phyloP scores from a whole-genome alignment of 2,329 filamentous ascomycete species.

The Colletotrichum sp. region DNA sequence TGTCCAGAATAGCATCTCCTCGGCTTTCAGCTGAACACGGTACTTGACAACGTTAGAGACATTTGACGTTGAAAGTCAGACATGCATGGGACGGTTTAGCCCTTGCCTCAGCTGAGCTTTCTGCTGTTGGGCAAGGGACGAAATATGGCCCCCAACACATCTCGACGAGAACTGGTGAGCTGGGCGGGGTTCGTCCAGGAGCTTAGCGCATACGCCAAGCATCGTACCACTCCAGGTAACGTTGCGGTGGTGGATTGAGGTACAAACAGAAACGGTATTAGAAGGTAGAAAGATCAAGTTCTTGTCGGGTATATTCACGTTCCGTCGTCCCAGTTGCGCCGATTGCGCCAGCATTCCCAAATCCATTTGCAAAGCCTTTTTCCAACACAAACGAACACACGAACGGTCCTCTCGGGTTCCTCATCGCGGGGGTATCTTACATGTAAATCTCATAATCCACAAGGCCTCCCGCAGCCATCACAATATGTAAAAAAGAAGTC shows the following conservation, averaged over 20 bases:
- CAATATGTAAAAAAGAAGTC: background rate
- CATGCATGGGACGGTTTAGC: background rate
- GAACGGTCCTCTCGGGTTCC: background rate
- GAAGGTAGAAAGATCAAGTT: background rate
- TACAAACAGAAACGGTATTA: background rate
- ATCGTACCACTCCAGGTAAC: background rate
- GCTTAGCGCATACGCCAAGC: background rate
- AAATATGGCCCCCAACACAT: background rate
- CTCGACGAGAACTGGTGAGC: background rate
- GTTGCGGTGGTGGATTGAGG: background rate
- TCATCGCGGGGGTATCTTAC: background rate
- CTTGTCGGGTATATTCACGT: constrained; percentile 11
- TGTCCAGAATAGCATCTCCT: background rate
- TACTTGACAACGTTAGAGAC: background rate
- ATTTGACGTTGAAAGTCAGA: background rate
- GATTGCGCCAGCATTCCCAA: background rate
- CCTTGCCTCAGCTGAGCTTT: background rate
- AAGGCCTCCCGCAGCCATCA: background rate
- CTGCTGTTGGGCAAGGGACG: background rate
- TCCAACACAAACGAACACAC: background rate
- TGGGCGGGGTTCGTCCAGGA: background rate
- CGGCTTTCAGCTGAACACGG: background rate
- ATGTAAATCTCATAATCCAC: background rate
- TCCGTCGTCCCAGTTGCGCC: background rate
- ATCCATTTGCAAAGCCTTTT: background rate